Base-by-base conservation (phyloP, 306 rosid genomes). In the Vigna trinervia region DNA sequence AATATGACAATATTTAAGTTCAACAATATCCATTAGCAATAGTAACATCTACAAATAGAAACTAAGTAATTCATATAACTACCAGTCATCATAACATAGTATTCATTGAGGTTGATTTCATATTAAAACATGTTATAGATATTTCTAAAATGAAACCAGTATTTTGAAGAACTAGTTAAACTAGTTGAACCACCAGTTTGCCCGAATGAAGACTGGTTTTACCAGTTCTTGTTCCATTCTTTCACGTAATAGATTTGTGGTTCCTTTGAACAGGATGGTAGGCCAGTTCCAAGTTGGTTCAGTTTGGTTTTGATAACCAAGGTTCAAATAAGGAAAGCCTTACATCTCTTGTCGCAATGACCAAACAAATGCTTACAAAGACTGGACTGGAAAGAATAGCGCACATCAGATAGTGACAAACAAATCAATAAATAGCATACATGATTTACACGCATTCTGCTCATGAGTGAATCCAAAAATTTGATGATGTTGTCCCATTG, bases 401-500 rank as follows among this genome's bases (percentile, higher is more conserved):
- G 66, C 17, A 50, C 20, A 73, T 52, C 70, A 77, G 57, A 50
- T 45, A 15, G 41, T 22, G 82, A 69, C 11, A 17, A 34, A 68
- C 67, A 61, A 1, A 59, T 6, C 20, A 54, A 14, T 23, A 17
- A 36, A 45, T 26, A 48, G 74, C 96, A 34, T 93, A 93, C 97
- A 80, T 93, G 94, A 81, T 87, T 93, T 58, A n/a, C 78, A 8
- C 75, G 58, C 76, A 93, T 69, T 59, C 76, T 90, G 75, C 82
- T 84, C 96, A 93, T 93, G 51, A 90, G 89, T 78, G 94, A 82
- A 85, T 93, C 96, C 88, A 93, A 78, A 80, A 90, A 93, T 77
- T 85, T 93, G 80, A 90, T 75, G 64, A 93, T 93, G 77, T 89
- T 89, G 85, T 93, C 97, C 97, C 97, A 93, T 78, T 87, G 97